Base-by-base conservation (phyloP, 805 yeast species). In the Myxozyma neotropica region DNA sequence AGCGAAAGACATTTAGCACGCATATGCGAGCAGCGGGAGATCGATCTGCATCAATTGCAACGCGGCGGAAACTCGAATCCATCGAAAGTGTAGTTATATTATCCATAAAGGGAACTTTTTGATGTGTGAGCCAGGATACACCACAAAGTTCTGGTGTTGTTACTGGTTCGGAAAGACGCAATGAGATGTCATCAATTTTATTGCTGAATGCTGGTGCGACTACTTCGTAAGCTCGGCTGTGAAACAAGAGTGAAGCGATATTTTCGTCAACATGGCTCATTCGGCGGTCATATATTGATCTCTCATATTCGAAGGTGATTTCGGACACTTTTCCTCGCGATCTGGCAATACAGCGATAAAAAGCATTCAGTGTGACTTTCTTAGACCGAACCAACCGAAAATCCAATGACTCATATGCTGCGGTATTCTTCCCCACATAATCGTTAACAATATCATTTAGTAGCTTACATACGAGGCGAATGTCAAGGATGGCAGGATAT, bases 91-190 rank as follows among this genome's bases (percentile, higher is more conserved):
- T 17, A 17, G 17, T 21, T 8, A 48, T 10, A 24, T 17, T 26
- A 24, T 48, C 52, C 29, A 48, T 8, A 19, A 36, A 48, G 31
- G 52, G 52, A 12, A 48, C 52, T 24, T 48, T 48, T 24, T 48
- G 52, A 19, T 19, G 43, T 4, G 52, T 48, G 27, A 48, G 52
- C 52, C 52, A 48, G 13, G 52, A 48, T 7, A 48, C 52, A 23
- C 52, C 52, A 19, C 52, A 48, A 4, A 48, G 33, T 24, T 48
- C 52, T 8, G 52, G 52, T 1, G 42, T 33, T 10, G 52, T 35
- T 6, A 26, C 23, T 1, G 42, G 42, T 13, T 48, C 52, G 23
- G 52, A 48, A 3, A 48, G 43, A 13, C 52, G 42, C 10, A 48
- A 38, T 12, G 52, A 33, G 31, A 48, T 29, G 19, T 51, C 47